Conservation (phyloP, 2,329 filamentous ascomycete species). For the Cladosporium sp. region DNA sequence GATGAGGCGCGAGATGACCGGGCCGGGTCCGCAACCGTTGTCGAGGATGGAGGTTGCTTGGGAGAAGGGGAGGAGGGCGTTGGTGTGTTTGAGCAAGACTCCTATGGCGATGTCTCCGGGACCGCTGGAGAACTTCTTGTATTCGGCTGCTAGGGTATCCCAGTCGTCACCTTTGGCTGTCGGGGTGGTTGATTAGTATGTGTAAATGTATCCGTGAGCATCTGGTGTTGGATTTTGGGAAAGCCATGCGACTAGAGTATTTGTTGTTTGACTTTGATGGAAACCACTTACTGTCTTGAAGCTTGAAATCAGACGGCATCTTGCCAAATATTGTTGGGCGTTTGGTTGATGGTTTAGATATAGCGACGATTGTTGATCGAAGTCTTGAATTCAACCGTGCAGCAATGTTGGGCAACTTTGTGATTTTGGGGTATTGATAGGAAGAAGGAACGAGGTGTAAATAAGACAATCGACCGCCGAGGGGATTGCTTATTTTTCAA, state of each 20-base stretch:
- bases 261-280: not conserved
- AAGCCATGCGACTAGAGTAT: too few relatives aligned
- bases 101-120: slow-evolving; percentile 19
- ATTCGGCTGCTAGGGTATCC: slow-evolving; percentile 20
- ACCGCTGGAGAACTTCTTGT: slow-evolving; percentile 19
- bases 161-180: slow-evolving; percentile 23
- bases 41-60: slow-evolving; percentile 29
- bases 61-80: slow-evolving; percentile 24
- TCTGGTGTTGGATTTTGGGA: too few relatives aligned
- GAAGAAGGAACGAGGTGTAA: too few relatives aligned
- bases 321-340: not conserved
- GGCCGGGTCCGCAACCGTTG: slow-evolving; percentile 31
- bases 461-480: too few relatives aligned
- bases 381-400: too few relatives aligned
- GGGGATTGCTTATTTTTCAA: too few relatives aligned
- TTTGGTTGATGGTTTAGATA: not conserved
- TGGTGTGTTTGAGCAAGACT: slow-evolving; percentile 22
- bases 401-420: too few relatives aligned
- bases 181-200: not conserved
- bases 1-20: slow-evolving; percentile 24
- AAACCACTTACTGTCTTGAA: slow-evolving; percentile 6
- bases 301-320: not conserved
- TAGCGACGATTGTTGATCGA: not conserved
- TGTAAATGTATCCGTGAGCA: not conserved
- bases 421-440: too few relatives aligned